Evolutionary conservation across 2,329 filamentous ascomycete genomes (phyloP).

Genomic region (Talaromyces sp.): DNA sequence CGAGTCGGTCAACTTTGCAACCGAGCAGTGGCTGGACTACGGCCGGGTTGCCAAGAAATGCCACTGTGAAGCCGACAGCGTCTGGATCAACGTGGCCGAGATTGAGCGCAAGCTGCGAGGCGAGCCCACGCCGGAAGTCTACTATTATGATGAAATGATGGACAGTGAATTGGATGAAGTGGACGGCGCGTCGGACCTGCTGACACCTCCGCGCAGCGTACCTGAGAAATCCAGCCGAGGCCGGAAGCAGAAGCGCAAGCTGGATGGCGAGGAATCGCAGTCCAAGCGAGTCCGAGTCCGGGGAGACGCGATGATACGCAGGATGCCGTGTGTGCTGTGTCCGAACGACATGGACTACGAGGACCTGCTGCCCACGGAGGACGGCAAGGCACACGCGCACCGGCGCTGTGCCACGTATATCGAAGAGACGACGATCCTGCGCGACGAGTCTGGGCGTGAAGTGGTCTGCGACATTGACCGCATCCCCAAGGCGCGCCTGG

Average conservation of each 20-base stretch:
- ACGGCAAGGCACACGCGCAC: conserved; percentile 75
- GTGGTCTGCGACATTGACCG: conserved; percentile 72
- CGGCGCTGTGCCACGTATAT: conserved; percentile 85
- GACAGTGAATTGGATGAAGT: conserved; percentile 63
- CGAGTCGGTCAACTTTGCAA: conserved; percentile 96
- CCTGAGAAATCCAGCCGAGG: conserved; percentile 52
- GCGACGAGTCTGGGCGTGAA: conserved; percentile 63
- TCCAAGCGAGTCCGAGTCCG: conserved; percentile 75
- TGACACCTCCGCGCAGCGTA: conserved; percentile 72
- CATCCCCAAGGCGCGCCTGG: conserved; percentile 80
- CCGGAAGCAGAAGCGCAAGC: conserved; percentile 65
- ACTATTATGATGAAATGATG: conserved; percentile 39
- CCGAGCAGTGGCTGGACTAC: conserved; percentile 92
- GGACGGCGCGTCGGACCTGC: conserved; percentile 64
- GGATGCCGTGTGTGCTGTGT: conserved; percentile 84
- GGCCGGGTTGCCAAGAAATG: conserved; percentile 95
- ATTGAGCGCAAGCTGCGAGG: conserved; percentile 92
- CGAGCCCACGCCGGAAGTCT: conserved; percentile 58
- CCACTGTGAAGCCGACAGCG: conserved; percentile 93
- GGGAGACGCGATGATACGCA: conserved; percentile 59
- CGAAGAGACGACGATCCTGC: conserved; percentile 83
- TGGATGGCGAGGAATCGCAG: conserved; percentile 51
- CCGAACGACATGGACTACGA: conserved; percentile 82
- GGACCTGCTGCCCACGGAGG: conserved; percentile 79
- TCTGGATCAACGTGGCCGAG: conserved; percentile 96